Base-by-base conservation (phyloP, 2,329 filamentous ascomycete species). In the Epichloe bromicola region DNA sequence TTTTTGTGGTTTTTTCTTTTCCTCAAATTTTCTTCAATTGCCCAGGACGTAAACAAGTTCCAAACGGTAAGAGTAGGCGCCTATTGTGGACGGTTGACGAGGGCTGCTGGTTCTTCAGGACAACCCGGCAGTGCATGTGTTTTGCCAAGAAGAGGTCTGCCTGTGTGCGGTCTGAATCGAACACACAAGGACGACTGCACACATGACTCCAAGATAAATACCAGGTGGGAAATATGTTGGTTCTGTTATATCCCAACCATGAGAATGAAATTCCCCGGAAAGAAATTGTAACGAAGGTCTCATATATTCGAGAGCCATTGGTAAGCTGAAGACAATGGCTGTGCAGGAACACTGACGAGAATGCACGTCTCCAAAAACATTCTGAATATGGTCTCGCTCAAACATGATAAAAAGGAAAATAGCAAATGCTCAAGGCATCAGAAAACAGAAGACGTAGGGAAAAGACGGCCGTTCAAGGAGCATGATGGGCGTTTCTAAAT, bases 401-500 rank as follows among this genome's bases (percentile, higher is more conserved):
- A 17, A n/a, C 0, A 14, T 12, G 37, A 43, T 2, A 4, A 34
- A n/a, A 41, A 34, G n/a, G 6, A 37, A n/a, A 37, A 37, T 3
- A 37, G n/a, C 3, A 42, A 37, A 19, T 15, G 10, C 6, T 34
- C 7, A 17, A 40, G 36, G 36, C 20, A 40, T 26, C 12, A 26
- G 39, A 39, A 47, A 34, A 37, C 38, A 17, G 40, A 10, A 19
- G 40, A 49, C 37, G 38, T 51, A 50, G 23, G 26, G 34, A 47
- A 19, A 19, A 47, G 37, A 8, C 37, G 36, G 53, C 48, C 44
- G 46, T 48, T 42, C 17, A 19, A 40, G 36, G 40, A 48, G 46
- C 36, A 53, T 38, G 44, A 49, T 43, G 46, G 33, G 45, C 43
- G 49, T 48, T 48, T 58, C 55, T 57, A 58, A 50, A 56, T 47